Percentiles rank a stretch among this genome's conserved stretches.
Evolutionary conservation across 768 basidiomycete genomes (phyloP).

Genomic region (Roridomyces roridus): DNA sequence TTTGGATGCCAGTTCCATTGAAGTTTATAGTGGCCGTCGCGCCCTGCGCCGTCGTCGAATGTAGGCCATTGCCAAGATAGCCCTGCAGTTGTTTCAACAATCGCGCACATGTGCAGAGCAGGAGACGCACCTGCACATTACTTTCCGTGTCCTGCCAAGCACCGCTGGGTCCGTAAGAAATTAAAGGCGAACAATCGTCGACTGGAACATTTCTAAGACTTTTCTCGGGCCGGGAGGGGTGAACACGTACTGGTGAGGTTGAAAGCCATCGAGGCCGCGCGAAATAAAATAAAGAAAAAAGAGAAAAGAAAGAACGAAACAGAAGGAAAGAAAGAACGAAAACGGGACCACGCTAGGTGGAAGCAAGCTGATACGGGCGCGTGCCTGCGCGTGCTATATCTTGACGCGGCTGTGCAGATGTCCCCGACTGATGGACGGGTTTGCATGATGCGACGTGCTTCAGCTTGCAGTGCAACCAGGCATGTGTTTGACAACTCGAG

Average conservation of each 20-base stretch:
- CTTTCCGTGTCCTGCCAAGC: constrained; percentile 55
- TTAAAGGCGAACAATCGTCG: constrained; percentile 62
- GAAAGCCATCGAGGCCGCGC: constrained; percentile 55
- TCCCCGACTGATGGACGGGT: no score
- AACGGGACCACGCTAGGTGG: constrained; percentile 18
- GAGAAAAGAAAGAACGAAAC: constrained; percentile 22
- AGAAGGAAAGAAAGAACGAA: constrained; percentile 24
- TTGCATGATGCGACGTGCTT: not conserved
- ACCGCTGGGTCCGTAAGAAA: constrained; percentile 53
- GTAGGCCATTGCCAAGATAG: constrained; percentile 52
- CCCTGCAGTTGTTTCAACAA: constrained; percentile 31
- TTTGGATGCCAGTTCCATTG: constrained; percentile 58
- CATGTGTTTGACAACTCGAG: no score
- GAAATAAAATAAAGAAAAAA: constrained; percentile 25
- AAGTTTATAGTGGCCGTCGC: constrained; percentile 58
- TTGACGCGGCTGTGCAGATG: not conserved
- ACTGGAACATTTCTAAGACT: constrained; percentile 38
- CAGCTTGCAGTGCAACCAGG: not conserved
- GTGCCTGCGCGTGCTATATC: no score
- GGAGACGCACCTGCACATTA: constrained; percentile 40
- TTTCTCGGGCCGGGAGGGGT: not conserved
- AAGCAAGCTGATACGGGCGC: no score
- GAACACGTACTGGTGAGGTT: constrained; percentile 44
- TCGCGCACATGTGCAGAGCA: not conserved
- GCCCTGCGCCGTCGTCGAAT: constrained; percentile 47